Evolutionary conservation across 208 protist species (phyloP).

Genomic region (Trypanosoma lewisi): DNA sequence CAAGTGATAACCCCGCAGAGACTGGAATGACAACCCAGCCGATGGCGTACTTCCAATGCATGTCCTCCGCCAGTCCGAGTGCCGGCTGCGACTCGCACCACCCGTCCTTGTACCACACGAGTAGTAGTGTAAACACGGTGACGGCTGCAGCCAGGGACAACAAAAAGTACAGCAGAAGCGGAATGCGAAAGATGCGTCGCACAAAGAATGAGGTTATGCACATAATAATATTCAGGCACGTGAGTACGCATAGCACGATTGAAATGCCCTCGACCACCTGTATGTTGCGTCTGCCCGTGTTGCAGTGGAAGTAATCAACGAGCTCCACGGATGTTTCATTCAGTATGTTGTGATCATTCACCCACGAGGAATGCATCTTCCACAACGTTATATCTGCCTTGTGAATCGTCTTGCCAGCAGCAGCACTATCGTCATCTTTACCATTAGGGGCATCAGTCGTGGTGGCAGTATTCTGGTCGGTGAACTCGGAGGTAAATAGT

Average conservation of each 20-base stretch:
- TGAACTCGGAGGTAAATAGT: no score
- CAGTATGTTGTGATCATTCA: neutral
- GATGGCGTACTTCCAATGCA: neutral
- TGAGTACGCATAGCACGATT: slow-evolving; percentile 40
- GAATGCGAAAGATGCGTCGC: slow-evolving; percentile 31
- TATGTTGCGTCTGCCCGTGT: slow-evolving; percentile 40
- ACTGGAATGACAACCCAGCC: slow-evolving; percentile 12
- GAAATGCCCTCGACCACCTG: slow-evolving; percentile 48
- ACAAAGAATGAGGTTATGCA: slow-evolving; percentile 36
- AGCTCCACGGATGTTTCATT: neutral
- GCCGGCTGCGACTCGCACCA: slow-evolving; percentile 35
- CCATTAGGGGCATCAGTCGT: no score
- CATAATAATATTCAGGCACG: slow-evolving; percentile 36
- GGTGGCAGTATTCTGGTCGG: no score
- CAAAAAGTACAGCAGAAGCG: slow-evolving; percentile 41
- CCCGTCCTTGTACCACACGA: slow-evolving; percentile 38
- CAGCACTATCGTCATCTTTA: neutral
- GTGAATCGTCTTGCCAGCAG: neutral
- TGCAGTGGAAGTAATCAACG: slow-evolving; percentile 44
- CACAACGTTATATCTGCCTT: slow-evolving; percentile 4
- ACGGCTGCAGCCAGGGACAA: slow-evolving; percentile 18
- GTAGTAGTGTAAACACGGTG: slow-evolving; percentile 27
- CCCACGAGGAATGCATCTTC: neutral
- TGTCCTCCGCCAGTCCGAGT: neutral
- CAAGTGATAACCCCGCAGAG: neutral